A percentile compares a stretch with the other conserved stretches of the same genome.
Conservation (phyloP, 2,329 filamentous ascomycete species). For the Helotiales sp. region DNA sequence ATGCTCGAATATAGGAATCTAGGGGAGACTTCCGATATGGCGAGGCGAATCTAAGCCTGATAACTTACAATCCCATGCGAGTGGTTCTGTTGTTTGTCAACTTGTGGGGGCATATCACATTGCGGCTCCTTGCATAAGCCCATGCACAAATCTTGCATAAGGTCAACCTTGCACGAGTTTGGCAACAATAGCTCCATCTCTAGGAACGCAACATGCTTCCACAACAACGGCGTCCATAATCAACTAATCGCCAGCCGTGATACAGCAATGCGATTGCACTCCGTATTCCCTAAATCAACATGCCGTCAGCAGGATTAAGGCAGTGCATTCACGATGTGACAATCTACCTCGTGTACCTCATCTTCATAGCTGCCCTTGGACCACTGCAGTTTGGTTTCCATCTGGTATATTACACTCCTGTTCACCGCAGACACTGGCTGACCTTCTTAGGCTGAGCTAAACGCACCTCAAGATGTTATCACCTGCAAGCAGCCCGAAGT, state of each 20-base stretch:
- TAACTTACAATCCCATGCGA: neutral
- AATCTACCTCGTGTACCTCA: conserved; percentile 73
- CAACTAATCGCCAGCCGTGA: neutral
- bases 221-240: neutral
- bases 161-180: conserved; percentile 3
- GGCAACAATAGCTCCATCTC: neutral
- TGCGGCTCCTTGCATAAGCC: conserved; percentile 9
- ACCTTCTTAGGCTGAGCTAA: conserved; percentile 75
- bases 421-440: conserved; percentile 9
- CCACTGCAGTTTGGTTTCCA: conserved; percentile 95
- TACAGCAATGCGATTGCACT: conserved; percentile 4
- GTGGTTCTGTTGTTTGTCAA: neutral
- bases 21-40: neutral
- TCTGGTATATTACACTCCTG: conserved; percentile 58
- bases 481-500: conserved; percentile 72
- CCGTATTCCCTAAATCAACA: conserved; percentile 6
- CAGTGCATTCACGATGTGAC: conserved; percentile 51
- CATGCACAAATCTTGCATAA: conserved; percentile 8
- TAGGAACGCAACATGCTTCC: conserved; percentile 1
- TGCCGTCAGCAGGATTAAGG: conserved; percentile 33
- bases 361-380: conserved; percentile 77
- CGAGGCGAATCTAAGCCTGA: neutral
- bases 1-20: neutral
- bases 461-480: conserved; percentile 91
- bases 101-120: neutral